phyloP scores from a whole-genome alignment of 352 stramenopile genomes.

The Globisporangium ultimum region DNA sequence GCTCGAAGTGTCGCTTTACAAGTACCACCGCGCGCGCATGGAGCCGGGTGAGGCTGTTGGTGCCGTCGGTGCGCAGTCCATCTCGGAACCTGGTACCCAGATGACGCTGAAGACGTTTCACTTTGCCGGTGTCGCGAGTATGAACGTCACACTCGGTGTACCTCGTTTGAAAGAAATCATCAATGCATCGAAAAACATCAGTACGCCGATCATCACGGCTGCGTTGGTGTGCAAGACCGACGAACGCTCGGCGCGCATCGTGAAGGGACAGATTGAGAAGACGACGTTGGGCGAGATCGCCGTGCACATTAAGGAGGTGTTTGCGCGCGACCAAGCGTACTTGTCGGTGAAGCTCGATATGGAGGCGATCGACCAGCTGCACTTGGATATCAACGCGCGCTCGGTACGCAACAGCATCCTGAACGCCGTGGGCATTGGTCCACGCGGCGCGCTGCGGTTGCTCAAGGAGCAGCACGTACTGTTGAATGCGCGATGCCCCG shows the following conservation, averaged over 20 bases:
- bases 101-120: conserved; percentile 99
- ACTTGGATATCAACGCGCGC: conserved; percentile 93
- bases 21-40: conserved; percentile 86
- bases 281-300: conserved; percentile 96
- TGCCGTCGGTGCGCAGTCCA: conserved; percentile 96
- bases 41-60: conserved; percentile 97
- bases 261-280: conserved; percentile 99
- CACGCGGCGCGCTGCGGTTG: conserved; percentile 62
- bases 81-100: conserved; percentile 95
- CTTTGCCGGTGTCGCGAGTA: conserved; percentile 98
- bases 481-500: conserved; percentile 74
- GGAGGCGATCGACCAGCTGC: conserved; percentile 94
- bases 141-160: conserved; percentile 99
- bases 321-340: conserved; percentile 91
- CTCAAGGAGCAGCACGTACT: conserved; percentile 87
- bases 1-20: conserved; percentile 73
- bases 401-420: conserved; percentile 93
- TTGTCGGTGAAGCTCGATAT: conserved; percentile 98
- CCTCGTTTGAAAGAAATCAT: conserved; percentile 98
- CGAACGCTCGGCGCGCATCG: conserved; percentile 95
- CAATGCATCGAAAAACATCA: conserved; percentile 97
- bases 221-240: conserved; percentile 95
- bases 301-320: conserved; percentile 98
- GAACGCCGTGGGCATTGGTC: conserved; percentile 65
- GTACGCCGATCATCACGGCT: conserved; percentile 99